Evolutionary conservation across 1,139 yeast genomes (phyloP).

Genomic region (Debaryomyces sp.): DNA sequence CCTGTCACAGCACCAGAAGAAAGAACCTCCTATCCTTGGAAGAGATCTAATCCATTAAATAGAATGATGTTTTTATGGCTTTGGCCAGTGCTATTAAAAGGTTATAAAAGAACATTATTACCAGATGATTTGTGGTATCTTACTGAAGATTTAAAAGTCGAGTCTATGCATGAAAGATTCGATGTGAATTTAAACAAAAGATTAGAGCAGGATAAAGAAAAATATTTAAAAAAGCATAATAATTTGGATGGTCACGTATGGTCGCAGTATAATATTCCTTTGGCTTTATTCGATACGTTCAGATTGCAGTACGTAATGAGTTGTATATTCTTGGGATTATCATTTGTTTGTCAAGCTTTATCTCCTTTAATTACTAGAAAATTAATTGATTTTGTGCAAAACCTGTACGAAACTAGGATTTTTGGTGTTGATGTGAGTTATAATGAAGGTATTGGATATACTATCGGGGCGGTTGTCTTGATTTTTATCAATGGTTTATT

Average conservation of each 20-base stretch:
- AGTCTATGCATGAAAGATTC: conserved; percentile 38
- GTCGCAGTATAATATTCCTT: conserved; percentile 40
- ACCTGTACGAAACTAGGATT: conserved; percentile 27
- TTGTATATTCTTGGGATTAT: conserved; percentile 36
- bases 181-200: conserved; percentile 28
- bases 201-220: conserved; percentile 23
- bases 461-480: conserved; percentile 42
- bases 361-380: conserved; percentile 45
- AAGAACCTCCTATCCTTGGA: conserved; percentile 43
- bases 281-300: conserved; percentile 42
- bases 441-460: conserved; percentile 44
- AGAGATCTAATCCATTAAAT: conserved; percentile 23
- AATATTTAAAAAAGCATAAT: conserved; percentile 27
- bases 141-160: conserved; percentile 40
- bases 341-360: conserved; percentile 42
- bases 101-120: conserved; percentile 45
- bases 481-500: conserved; percentile 45
- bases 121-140: conserved; percentile 45
- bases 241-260: conserved; percentile 33
- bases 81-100: conserved; percentile 42
- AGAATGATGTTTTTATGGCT: conserved; percentile 45
- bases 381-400: conserved; percentile 40
- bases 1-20: conserved; percentile 40
- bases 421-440: conserved; percentile 37
- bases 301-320: conserved; percentile 38